phyloP scores from a whole-genome alignment of 1,139 yeast genomes.

The Geotrichum fermentans region DNA sequence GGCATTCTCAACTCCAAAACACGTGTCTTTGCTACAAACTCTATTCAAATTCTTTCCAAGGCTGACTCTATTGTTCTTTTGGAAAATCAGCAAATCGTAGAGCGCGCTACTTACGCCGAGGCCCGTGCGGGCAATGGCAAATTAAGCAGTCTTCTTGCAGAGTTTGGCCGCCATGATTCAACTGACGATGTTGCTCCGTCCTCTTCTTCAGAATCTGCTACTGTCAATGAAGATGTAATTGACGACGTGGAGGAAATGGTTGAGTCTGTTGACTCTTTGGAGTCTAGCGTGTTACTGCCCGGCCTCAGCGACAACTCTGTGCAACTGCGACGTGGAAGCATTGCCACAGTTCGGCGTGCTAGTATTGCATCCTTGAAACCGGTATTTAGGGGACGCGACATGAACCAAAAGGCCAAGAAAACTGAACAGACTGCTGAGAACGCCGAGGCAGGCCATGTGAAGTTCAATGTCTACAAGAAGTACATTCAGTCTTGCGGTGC shows the following conservation, averaged over 20 bases:
- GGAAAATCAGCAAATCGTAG: constrained; percentile 53
- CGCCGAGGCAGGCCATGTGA: constrained; percentile 81
- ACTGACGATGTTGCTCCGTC: constrained; percentile 4
- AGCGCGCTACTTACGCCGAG: constrained; percentile 30
- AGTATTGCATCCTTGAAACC: constrained; percentile 53
- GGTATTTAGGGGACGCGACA: constrained; percentile 38
- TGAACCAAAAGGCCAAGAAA: constrained; percentile 28
- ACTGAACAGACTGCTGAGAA: constrained; percentile 47
- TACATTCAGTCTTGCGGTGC: constrained; percentile 85
- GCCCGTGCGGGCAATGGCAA: constrained; percentile 29
- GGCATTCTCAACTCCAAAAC: constrained; percentile 73
- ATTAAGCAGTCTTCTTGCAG: constrained; percentile 32
- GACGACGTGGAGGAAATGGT: constrained; percentile 3
- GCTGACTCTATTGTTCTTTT: constrained; percentile 61
- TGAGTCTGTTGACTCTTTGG: constrained; percentile 1
- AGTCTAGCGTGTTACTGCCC: background rate
- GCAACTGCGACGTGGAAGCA: constrained; percentile 23
- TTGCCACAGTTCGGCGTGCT: constrained; percentile 61
- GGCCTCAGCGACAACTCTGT: constrained; percentile 14
- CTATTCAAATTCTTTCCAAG: constrained; percentile 64
- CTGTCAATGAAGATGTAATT: constrained; percentile 6
- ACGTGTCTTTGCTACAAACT: constrained; percentile 72
- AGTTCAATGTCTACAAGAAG: constrained; percentile 71
- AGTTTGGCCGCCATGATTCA: constrained; percentile 35
- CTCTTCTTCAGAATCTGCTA: constrained; percentile 3